Base-by-base conservation (phyloP, 2,329 filamentous ascomycete species). In the Scleromitrula shiraiana region DNA sequence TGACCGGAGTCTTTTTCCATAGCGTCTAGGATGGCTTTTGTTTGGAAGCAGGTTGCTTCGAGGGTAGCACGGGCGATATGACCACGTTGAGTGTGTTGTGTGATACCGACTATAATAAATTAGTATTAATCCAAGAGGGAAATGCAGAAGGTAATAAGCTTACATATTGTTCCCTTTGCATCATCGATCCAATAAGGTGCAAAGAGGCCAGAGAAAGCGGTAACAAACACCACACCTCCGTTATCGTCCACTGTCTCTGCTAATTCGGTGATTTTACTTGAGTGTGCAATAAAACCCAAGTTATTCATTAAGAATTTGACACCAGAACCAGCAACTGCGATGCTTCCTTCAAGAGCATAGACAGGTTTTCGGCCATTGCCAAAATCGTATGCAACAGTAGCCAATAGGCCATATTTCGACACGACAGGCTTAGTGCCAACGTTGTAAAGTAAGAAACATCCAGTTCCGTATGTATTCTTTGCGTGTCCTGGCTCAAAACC, bases 131-230 rank as follows among this genome's bases (percentile, higher is more conserved):
- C 19, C 10, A n/a, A 15, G 17, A 19, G 10, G 19, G 19, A 17
- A 48, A 1, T 45, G 17, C n/a, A 30, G 15, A 15, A 32, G 29
- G 8, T 5, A 14, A 15, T 32, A 12, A 32, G 47, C 53, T 50
- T 51, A 57, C 55, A 59, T 7, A 93, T 80, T 5, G 89, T 95
- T 50, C 89, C 89, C 65, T 89, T 85, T 17, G 88, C 88, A 67
- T 94, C 87, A 63, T 95, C 88, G 53, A 95, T 91, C 89, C 89
- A 95, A 67, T 95, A 95, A 0, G 89, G 89, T 1, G 89, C 89
- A 64, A 95, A 95, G 2, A 95, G 75, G 46, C 89, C 89, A 65
- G 84, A 89, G 64, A 95, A 95, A 1, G 89, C 89, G 2, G 89
- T 95, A 51, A 95, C 89, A 59, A 95, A 82, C 15, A 90, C 79